Evolutionary conservation across 139 green algal genomes (phyloP).

Genomic region (Coelastrella sp.): DNA sequence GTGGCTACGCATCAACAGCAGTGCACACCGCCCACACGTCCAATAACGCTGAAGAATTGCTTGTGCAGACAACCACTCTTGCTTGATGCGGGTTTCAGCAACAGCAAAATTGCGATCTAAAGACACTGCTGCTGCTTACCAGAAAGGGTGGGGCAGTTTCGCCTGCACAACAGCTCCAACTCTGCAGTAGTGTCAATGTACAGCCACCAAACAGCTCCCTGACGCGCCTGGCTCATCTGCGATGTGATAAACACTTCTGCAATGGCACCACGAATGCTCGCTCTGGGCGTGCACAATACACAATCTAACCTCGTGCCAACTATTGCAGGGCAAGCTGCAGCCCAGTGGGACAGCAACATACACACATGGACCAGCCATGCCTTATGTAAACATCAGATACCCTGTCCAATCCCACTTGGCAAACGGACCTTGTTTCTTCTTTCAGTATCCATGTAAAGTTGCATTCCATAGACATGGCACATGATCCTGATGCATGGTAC

Average conservation of each 20-base stretch:
- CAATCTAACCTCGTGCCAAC: too few relatives aligned
- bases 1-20: background rate
- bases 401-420: background rate
- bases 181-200: background rate
- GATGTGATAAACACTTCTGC: background rate
- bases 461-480: background rate
- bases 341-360: background rate
- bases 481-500: conserved; percentile 27
- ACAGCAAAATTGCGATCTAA: background rate
- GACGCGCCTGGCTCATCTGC: background rate
- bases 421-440: conserved; percentile 5
- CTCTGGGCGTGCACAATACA: background rate
- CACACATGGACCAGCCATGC: background rate
- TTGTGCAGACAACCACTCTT: background rate
- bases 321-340: too few relatives aligned
- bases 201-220: background rate
- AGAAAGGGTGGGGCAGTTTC: background rate
- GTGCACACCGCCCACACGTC: background rate
- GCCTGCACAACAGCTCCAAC: background rate
- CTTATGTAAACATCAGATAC: background rate
- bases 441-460: conserved; percentile 5
- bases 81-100: background rate
- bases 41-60: background rate
- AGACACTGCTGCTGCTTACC: background rate
- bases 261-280: background rate